Percentiles rank a stretch among this genome's conserved stretches.
These are phyloP conservation scores for Penicillium sp. DNA, from an alignment of 2,329 filamentous ascomycete species.

Conservation along the genomic window DNA sequence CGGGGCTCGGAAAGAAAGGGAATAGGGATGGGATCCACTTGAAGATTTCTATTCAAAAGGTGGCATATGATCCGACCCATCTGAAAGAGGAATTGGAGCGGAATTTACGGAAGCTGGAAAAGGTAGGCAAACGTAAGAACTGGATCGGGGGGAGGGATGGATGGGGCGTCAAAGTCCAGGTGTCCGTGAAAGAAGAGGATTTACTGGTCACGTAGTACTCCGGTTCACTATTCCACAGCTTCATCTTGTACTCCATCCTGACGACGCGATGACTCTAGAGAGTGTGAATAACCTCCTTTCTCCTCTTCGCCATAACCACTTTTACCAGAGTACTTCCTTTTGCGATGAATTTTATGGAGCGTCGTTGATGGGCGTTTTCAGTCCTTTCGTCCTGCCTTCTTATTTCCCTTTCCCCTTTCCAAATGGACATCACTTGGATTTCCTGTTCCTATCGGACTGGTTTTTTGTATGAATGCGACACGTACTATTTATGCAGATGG, in stretches of 20 bases:
- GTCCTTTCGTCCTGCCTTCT: neutral
- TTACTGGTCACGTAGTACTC: conserved; percentile 6
- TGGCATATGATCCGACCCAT: conserved; percentile 30
- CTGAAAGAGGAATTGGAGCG: conserved; percentile 31
- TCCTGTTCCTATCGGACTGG: neutral
- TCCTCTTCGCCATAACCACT: too few species aligned
- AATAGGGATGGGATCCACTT: conserved; percentile 37
- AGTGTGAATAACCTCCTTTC: neutral
- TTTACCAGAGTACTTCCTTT: too few species aligned
- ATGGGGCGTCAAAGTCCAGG: conserved; percentile 33
- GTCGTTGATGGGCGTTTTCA: neutral
- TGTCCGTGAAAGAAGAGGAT: conserved; percentile 26
- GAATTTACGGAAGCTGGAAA: conserved; percentile 35
- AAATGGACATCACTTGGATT: neutral
- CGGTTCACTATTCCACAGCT: too few species aligned
- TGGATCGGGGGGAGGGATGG: conserved; percentile 39
- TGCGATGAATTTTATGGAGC: neutral
- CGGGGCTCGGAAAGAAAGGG: conserved; percentile 38
- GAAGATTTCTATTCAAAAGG: conserved; percentile 30
- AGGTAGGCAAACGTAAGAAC: conserved; percentile 44
- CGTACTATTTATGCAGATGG: neutral
- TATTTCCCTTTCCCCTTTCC: neutral
- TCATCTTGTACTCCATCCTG: neutral
- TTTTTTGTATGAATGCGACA: neutral
- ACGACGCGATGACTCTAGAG: neutral